These are phyloP conservation scores for Ustilaginoidea virens DNA, from an alignment of 2,329 filamentous ascomycete species.

Conservation along the genomic window DNA sequence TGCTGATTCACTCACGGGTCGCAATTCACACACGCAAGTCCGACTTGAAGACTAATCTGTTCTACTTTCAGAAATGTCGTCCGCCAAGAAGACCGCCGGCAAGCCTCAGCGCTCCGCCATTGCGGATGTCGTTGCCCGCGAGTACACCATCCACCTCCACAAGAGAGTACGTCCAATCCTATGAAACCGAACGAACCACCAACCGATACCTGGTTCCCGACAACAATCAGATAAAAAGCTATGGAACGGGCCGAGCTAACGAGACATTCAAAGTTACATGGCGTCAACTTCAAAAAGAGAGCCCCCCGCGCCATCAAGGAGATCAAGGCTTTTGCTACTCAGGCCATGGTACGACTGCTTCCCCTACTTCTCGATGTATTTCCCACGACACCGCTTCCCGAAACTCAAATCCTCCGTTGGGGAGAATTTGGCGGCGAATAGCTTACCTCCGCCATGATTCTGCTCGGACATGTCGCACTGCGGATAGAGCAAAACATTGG, in stretches of 20 bases:
- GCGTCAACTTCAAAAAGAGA: conserved; percentile 98
- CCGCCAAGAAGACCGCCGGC: conserved; percentile 22
- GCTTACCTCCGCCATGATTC: no score
- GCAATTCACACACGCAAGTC: no score
- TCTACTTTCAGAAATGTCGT: conserved; percentile 24
- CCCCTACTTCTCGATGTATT: background rate
- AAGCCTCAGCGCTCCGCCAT: conserved; percentile 71
- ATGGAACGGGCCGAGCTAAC: conserved; percentile 5
- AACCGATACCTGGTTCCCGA: background rate
- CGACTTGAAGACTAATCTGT: conserved; percentile 13
- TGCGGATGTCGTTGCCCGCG: conserved; percentile 95
- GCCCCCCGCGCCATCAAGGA: conserved; percentile 98
- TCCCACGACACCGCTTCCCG: background rate
- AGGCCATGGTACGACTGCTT: conserved; percentile 73
- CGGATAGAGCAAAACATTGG: no score
- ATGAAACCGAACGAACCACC: conserved; percentile 1
- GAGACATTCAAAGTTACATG: conserved; percentile 64
- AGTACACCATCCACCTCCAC: conserved; percentile 99
- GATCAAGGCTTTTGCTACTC: conserved; percentile 85
- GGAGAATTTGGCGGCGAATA: no score
- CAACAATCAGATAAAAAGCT: conserved; percentile 6
- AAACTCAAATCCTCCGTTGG: no score
- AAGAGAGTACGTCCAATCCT: conserved; percentile 47
- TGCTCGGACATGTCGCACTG: no score
- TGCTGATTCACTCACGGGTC: no score